Conservation (phyloP, 352 stramenopile genomes). For the Phytophthora podocarpi region DNA sequence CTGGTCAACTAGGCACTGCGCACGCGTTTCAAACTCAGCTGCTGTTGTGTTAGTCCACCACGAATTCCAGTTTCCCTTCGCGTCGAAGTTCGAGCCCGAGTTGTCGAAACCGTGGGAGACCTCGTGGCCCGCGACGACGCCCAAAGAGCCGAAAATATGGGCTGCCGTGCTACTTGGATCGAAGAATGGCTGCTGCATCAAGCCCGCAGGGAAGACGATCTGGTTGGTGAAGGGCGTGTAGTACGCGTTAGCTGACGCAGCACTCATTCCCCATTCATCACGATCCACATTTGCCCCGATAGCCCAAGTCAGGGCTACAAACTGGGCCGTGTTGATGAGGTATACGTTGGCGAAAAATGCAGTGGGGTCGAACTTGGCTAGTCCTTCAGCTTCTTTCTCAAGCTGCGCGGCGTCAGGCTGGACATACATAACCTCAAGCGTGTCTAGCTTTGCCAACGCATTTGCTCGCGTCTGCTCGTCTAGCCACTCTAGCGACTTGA, state of each 20-base stretch:
- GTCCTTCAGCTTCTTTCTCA: constrained; percentile 42
- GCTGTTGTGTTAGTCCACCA: constrained; percentile 90
- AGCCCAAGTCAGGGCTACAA: constrained; percentile 28
- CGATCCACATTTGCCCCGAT: constrained; percentile 55
- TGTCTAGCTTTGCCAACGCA: constrained; percentile 84
- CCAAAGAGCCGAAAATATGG: constrained; percentile 92
- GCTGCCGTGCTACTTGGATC: constrained; percentile 69
- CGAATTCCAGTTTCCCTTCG: constrained; percentile 86
- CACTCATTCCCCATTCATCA: constrained; percentile 87
- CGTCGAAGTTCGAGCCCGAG: constrained; percentile 86
- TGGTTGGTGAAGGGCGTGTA: constrained; percentile 74
- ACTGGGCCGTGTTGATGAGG: constrained; percentile 37
- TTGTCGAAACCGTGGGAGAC: constrained; percentile 95
- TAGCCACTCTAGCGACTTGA: constrained; percentile 91
- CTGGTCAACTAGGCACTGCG: constrained; percentile 59
- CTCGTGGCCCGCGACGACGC: constrained; percentile 93
- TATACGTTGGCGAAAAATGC: constrained; percentile 61
- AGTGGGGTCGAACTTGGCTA: constrained; percentile 30
- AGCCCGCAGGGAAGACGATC: constrained; percentile 94
- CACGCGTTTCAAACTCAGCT: constrained; percentile 66
- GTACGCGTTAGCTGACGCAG: constrained; percentile 91
- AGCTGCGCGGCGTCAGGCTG: constrained; percentile 41
- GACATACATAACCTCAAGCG: constrained; percentile 27
- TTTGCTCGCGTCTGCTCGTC: constrained; percentile 74
- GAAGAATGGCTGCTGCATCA: constrained; percentile 94